Evolutionary conservation across 331 rosid species (phyloP), one percentile per base, ranked within the genome.

Genomic region (Quercus tomentella): DNA sequence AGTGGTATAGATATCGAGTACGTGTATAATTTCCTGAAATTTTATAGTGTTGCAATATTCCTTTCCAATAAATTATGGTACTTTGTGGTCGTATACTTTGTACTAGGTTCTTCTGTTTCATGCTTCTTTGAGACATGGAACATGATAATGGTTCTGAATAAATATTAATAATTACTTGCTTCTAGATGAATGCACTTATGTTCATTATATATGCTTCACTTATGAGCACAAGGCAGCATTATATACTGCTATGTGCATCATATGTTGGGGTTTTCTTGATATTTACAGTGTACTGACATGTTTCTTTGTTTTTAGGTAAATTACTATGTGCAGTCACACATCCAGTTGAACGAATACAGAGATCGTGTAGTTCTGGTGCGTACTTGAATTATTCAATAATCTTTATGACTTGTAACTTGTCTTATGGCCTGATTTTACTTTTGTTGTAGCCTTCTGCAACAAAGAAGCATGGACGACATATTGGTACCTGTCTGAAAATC

Each of bases 341-440:
- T 96, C 86, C 98, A 96, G 87, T 70, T 92, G 84, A 96, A 96
- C 20, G 99, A 96, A 86, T 96, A 89, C 33, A 87, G 99, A 81
- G 99, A 96, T 78, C 82, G 95, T 18, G 95, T 96, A 51, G 70
- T 96, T 77, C 82, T 96, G 88, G 99, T 89, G 56, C 87, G 95
- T 85, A 55, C 74, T 54, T 60, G 1, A 21, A 65, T 41, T 79
- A 15, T 66, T 80, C 67, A 22, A 8, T 82, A 72, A 72, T 72
- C 76, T 69, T 28, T 67, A 26, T 72, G 17, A 68, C 52, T 6
- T 72, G 37, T 22, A 56, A 55, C 51, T 58, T 75, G 51, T 74
- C 26, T 21, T 28, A 52, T 4, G 15, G 37, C 78, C 73, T 86
- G 79, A 80, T 73, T 76, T 78, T 69, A 31, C 20, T 81, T 73